Percentiles rank a stretch among this genome's conserved stretches.
Conservation (phyloP, 768 basidiomycete species). For the Dictyophora rubrovolvata region DNA sequence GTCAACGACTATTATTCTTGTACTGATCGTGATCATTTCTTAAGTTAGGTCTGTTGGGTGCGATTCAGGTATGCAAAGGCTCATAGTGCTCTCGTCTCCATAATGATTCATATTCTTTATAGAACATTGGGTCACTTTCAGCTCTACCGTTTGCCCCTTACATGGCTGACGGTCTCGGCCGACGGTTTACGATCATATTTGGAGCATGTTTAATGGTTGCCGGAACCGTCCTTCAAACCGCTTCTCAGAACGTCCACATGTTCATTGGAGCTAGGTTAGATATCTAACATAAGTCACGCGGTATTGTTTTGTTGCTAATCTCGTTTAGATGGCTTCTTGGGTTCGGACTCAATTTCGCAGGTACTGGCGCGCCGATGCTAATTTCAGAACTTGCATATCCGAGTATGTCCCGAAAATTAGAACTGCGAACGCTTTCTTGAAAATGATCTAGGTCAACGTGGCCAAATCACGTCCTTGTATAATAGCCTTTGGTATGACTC, state of each 20-base stretch:
- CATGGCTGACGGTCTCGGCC: constrained; percentile 48
- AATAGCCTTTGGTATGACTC: constrained; percentile 46
- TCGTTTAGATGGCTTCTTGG: constrained; percentile 33
- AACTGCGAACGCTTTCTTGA: constrained; percentile 46
- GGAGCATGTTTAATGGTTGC: constrained; percentile 52
- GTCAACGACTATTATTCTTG: neutral
- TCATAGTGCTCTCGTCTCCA: neutral
- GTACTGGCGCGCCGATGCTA: constrained; percentile 55
- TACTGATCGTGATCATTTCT: neutral
- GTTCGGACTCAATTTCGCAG: constrained; percentile 51
- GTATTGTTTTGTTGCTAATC: neutral
- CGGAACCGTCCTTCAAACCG: constrained; percentile 50
- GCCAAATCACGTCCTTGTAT: constrained; percentile 53
- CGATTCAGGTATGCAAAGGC: neutral
- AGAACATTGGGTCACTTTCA: constrained; percentile 32
- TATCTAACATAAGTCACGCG: neutral
- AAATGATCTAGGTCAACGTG: constrained; percentile 60
- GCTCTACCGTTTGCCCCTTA: constrained; percentile 33
- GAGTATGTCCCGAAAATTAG: constrained; percentile 18
- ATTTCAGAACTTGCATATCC: constrained; percentile 62
- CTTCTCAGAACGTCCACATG: constrained; percentile 45
- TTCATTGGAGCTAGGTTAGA: constrained; percentile 44
- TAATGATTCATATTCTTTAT: neutral
- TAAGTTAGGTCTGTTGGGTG: neutral
- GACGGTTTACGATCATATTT: constrained; percentile 45